Evolutionary conservation across 139 green algal species (phyloP).

Genomic region (Volvox africanus): DNA sequence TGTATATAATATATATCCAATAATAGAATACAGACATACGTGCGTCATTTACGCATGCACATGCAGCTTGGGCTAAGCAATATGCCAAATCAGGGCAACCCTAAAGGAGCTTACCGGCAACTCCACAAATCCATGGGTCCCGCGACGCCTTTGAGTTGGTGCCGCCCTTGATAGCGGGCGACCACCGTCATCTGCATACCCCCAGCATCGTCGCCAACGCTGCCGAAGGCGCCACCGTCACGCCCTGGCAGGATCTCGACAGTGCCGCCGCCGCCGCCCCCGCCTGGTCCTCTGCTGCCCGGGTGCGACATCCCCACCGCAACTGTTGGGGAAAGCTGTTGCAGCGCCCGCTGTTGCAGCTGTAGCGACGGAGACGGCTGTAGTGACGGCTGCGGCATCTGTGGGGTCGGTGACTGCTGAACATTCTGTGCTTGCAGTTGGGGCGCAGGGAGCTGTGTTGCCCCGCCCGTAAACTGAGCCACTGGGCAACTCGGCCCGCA

Average conservation of each 20-base stretch:
- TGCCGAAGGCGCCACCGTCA: background rate
- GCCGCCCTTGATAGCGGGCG: background rate
- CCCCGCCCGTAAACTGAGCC: too few species aligned
- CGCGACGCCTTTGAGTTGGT: constrained; percentile 29
- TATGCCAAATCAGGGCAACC: background rate
- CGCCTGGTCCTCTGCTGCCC: too few species aligned
- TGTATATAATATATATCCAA: too few species aligned
- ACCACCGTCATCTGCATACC: background rate
- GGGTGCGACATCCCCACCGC: background rate
- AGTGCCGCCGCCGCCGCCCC: too few species aligned
- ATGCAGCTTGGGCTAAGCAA: background rate
- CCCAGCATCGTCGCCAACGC: background rate
- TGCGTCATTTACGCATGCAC: background rate
- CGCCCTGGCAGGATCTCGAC: too few species aligned
- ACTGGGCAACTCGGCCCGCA: background rate
- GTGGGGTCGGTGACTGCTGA: background rate
- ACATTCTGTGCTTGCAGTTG: background rate
- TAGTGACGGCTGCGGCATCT: background rate
- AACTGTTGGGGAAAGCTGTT: background rate
- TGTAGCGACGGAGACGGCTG: background rate
- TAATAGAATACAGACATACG: background rate
- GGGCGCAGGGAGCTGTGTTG: background rate
- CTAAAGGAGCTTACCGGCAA: background rate
- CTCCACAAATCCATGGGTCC: constrained; percentile 26
- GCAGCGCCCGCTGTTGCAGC: background rate